A percentile compares a stretch with the other conserved stretches of the same genome.
Conservation (phyloP, 2,329 filamentous ascomycete genomes). For the Xylaria sp. region DNA sequence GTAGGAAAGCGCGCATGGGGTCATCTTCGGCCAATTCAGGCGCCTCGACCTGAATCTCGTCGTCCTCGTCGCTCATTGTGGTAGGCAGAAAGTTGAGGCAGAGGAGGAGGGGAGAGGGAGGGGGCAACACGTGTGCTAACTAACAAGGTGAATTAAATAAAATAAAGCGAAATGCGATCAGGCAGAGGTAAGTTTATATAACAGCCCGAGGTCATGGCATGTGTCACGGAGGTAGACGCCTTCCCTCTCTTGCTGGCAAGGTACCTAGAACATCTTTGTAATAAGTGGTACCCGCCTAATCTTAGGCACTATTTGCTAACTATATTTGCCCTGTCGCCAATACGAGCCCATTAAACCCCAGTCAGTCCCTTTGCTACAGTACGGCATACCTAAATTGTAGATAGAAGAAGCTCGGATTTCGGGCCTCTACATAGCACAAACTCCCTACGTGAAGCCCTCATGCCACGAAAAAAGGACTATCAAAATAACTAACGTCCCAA, state of each 20-base stretch:
- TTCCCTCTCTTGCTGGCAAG: no score
- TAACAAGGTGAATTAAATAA: neutral
- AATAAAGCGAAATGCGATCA: no score
- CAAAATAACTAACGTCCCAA: neutral
- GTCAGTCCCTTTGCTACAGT: neutral
- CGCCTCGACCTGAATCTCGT: conserved; percentile 67
- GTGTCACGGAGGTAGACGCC: no score
- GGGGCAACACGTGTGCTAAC: neutral
- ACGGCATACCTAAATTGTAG: neutral
- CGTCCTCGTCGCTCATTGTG: conserved; percentile 66
- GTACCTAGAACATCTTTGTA: neutral
- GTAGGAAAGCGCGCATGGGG: conserved; percentile 79
- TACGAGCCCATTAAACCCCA: conserved; percentile 3
- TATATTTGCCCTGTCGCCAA: neutral
- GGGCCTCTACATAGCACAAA: neutral
- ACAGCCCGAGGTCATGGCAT: no score
- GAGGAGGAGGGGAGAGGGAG: neutral
- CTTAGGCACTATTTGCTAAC: no score
- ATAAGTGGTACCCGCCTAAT: neutral
- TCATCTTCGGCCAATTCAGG: conserved; percentile 70
- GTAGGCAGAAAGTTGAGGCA: neutral
- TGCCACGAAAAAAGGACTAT: neutral
- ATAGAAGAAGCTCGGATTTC: conserved; percentile 1
- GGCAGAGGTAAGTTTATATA: neutral
- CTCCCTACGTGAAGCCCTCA: neutral